Evolutionary conservation across 1,284 basidiomycete genomes (phyloP), one percentile per base, ranked within the genome.

Genomic region (Ceratobasidium sp.): DNA sequence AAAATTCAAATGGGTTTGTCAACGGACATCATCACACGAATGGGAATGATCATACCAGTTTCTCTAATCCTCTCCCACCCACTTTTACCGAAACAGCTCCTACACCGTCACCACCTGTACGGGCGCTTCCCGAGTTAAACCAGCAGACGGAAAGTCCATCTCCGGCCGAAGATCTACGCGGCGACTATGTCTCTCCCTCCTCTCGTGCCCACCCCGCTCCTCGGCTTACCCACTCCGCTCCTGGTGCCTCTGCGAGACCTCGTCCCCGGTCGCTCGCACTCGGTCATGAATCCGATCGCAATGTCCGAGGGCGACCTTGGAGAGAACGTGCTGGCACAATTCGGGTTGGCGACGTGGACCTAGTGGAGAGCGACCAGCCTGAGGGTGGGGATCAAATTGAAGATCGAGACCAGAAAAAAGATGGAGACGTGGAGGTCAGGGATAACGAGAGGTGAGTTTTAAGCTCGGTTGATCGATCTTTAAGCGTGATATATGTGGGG

Each of bases 401-500:
- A 15, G 23, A 57, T 13, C 28, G 33, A 13, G 67, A 64, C 28
- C 15, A 42, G 28, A 40, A 52, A 33, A 57, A 44, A n/a, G 59
- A 28, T 46, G 48, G 59, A n/a, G 71, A 20, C 57, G 46, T 33
- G 26, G 59, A 40, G 54, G 56, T 9, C 20, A 69, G n/a, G 33
- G 67, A 69, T 56, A 44, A 74, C 26, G 48, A 64, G 59, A 64
- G 59, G 71, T 74, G 61, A 74, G 71, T 74, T 46, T 65, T 28
- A 28, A 42, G 65, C 61, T 74, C 71, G 71, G 59, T 62, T 40
- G 44, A 64, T 74, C 71, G 44, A 26, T 67, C 17, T 67, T 67
- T 66, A 62, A 57, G 57, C 59, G 62, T 59, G 40, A 9, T 26
- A 52, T 50, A 26, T 20, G 33, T 57, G 13, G 71, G 46, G 52